Conservation (phyloP, 208 protist genomes). For the Trichomonas tenax region DNA sequence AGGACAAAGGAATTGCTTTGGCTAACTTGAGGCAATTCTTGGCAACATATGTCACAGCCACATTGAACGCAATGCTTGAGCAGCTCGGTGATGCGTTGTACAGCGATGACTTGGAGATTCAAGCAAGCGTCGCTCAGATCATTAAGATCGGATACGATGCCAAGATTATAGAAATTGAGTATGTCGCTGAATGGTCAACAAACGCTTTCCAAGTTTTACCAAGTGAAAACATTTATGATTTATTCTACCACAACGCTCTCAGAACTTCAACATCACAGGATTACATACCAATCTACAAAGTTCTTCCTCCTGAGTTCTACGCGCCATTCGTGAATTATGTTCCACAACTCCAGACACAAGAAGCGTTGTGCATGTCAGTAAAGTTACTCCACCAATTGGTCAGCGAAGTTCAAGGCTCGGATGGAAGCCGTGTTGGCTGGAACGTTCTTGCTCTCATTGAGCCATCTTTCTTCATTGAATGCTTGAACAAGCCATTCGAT, state of each 20-base stretch:
- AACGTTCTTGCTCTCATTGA: background rate
- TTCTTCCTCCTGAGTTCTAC: background rate
- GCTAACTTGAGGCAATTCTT: background rate
- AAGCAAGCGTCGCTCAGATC: background rate
- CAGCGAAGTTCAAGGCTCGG: no score
- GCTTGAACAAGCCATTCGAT: background rate
- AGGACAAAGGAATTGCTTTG: background rate
- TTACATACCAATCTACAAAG: background rate
- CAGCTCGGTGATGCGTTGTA: background rate
- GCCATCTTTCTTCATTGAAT: background rate
- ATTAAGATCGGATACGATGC: background rate
- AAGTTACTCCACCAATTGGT: background rate
- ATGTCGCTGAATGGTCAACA: background rate
- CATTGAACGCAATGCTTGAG: background rate
- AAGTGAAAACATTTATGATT: background rate
- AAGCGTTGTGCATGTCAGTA: background rate
- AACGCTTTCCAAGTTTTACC: background rate
- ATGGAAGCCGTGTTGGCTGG: no score
- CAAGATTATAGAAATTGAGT: background rate
- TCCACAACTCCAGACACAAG: background rate
- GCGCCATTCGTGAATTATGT: background rate
- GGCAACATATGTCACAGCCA: background rate
- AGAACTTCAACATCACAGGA: no score
- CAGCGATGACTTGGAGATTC: background rate
- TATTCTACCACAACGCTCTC: no score